Conservation (phyloP, 495 filamentous ascomycete genomes). For the Penicillium bovifimosum region DNA sequence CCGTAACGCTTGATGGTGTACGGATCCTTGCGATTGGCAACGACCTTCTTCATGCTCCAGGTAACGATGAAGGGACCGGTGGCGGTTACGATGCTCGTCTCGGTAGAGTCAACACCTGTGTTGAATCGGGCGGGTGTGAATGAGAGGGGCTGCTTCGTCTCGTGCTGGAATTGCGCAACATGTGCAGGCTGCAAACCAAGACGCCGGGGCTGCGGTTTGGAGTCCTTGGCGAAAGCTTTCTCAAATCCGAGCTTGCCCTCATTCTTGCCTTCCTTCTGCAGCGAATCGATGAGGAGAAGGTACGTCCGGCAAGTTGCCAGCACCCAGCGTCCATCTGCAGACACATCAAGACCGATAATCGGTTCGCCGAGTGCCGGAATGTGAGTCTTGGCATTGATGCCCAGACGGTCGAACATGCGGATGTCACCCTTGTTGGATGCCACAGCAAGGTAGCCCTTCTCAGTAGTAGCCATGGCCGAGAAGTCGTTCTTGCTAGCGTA, state of each 20-base stretch:
- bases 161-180: conserved; percentile 93
- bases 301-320: conserved; percentile 94
- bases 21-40: conserved; percentile 71
- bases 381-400: conserved; percentile 95
- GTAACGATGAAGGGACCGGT: conserved; percentile 96
- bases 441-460: conserved; percentile 93
- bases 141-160: conserved; percentile 76
- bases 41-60: conserved; percentile 87
- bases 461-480: conserved; percentile 86
- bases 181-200: conserved; percentile 82
- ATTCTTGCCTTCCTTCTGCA: conserved; percentile 92
- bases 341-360: conserved; percentile 91
- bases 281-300: conserved; percentile 82
- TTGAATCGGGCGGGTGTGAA: conserved; percentile 96
- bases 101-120: conserved; percentile 69
- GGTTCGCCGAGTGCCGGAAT: conserved; percentile 93
- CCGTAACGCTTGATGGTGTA: conserved; percentile 95
- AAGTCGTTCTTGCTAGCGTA: conserved; percentile 96
- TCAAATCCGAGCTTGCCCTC: conserved; percentile 97
- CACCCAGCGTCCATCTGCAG: conserved; percentile 91
- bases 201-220: conserved; percentile 88
- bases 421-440: conserved; percentile 97
- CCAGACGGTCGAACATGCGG: conserved; percentile 90
- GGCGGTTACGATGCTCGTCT: conserved; percentile 94
- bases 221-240: conserved; percentile 83